A percentile compares a stretch with the other conserved stretches of the same genome.
Evolutionary conservation across 73 alveolate genomes (phyloP).

Genomic region (Uronychia binucleata): DNA sequence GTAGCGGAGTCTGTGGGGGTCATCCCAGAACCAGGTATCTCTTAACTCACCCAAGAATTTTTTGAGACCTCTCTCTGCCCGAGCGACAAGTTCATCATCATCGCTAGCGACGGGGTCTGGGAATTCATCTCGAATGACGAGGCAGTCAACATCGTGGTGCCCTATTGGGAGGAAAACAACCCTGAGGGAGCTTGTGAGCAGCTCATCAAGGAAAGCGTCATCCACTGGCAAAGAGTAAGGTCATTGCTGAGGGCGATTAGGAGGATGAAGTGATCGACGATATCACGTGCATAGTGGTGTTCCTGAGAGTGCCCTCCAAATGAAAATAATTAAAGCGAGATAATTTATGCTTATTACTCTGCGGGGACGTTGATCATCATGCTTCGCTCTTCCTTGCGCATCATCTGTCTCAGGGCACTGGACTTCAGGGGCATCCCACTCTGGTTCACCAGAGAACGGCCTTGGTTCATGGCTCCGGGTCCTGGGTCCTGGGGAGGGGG

Average conservation of each 20-base stretch:
- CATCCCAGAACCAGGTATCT: slow-evolving; percentile 49
- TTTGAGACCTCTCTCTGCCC: slow-evolving; percentile 24
- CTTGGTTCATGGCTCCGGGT: too few relatives aligned
- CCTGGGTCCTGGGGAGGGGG: too few relatives aligned
- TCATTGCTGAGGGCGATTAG: neutral
- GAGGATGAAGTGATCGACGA: slow-evolving; percentile 77
- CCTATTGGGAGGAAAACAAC: slow-evolving; percentile 52
- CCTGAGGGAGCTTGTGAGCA: slow-evolving; percentile 59
- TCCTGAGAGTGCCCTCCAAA: slow-evolving; percentile 30
- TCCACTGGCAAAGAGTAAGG: slow-evolving; percentile 44
- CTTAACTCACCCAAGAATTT: slow-evolving; percentile 3
- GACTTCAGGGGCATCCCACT: slow-evolving; percentile 2
- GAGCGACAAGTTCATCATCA: slow-evolving; percentile 41
- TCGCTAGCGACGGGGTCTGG: slow-evolving; percentile 71
- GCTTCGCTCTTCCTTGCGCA: neutral
- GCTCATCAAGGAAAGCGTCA: slow-evolving; percentile 37
- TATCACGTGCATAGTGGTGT: slow-evolving; percentile 46
- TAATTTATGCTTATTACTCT: neutral
- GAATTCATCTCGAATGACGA: slow-evolving; percentile 57
- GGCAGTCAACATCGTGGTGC: slow-evolving; percentile 39
- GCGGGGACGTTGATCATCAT: neutral
- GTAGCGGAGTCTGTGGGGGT: slow-evolving; percentile 66
- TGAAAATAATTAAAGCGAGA: neutral
- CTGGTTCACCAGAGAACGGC: too few relatives aligned
- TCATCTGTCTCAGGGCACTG: neutral